Conservation (phyloP, 2,329 filamentous ascomycete species). For the Verticillium zaregamsianum region DNA sequence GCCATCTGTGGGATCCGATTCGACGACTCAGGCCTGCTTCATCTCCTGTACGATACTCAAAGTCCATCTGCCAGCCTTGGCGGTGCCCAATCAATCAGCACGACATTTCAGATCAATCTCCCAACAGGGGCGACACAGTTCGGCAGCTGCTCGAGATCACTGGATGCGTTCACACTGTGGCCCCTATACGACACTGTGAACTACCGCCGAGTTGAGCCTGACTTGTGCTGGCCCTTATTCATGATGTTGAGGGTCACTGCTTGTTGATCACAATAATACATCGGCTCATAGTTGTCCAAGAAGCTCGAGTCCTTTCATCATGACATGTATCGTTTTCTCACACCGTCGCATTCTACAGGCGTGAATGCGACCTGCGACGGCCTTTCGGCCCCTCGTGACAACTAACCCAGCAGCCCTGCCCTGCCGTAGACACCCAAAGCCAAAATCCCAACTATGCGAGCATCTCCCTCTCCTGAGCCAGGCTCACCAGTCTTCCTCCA, state of each 20-base stretch:
- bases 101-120: not conserved
- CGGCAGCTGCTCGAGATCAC: not conserved
- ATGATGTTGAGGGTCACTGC: too few relatives aligned
- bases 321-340: too few relatives aligned
- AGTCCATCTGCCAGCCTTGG: not conserved
- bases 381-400: not conserved
- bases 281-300: too few relatives aligned
- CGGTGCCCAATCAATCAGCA: not conserved
- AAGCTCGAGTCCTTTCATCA: too few relatives aligned
- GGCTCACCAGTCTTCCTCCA: conserved; percentile 45
- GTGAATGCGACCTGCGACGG: too few relatives aligned
- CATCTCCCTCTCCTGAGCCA: not conserved
- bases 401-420: not conserved
- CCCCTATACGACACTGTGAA: not conserved
- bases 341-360: too few relatives aligned
- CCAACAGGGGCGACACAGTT: not conserved
- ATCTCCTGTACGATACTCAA: not conserved
- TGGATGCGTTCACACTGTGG: not conserved
- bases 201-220: too few relatives aligned
- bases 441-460: not conserved
- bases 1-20: not conserved
- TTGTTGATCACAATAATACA: too few relatives aligned
- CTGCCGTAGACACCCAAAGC: not conserved
- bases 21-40: not conserved
- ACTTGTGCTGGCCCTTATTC: too few relatives aligned